Conservation (phyloP, 2,329 filamentous ascomycete species). For the Colletotrichum sublineola region DNA sequence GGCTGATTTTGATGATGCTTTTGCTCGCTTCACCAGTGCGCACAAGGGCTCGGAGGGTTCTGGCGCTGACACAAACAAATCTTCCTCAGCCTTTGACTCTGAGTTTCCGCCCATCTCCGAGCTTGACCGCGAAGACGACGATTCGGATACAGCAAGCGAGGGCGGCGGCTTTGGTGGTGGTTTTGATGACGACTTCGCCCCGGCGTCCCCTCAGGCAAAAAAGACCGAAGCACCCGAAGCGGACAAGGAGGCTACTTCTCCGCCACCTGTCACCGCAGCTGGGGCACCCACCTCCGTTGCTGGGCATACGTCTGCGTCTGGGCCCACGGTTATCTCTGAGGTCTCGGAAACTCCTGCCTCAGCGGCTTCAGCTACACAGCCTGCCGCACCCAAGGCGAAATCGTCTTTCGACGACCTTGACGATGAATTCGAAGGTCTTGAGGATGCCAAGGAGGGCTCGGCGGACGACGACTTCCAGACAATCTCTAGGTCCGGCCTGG, state of each 20-base stretch:
- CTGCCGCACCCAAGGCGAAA: slow-evolving; percentile 52
- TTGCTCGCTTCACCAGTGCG: slow-evolving; percentile 77
- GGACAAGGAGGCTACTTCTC: slow-evolving; percentile 41
- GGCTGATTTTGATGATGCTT: slow-evolving; percentile 88
- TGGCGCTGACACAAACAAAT: slow-evolving; percentile 57
- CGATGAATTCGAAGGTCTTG: slow-evolving; percentile 84
- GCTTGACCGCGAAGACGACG: slow-evolving; percentile 74
- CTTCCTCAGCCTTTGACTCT: slow-evolving; percentile 69
- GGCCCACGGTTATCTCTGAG: slow-evolving; percentile 46
- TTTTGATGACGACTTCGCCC: slow-evolving; percentile 93
- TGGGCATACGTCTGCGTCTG: slow-evolving; percentile 9
- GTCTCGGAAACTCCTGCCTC: slow-evolving; percentile 6
- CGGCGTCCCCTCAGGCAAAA: slow-evolving; percentile 65
- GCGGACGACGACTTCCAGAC: slow-evolving; percentile 85
- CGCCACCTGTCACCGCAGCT: slow-evolving; percentile 7
- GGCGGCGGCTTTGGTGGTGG: slow-evolving; percentile 89
- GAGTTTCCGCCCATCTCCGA: slow-evolving; percentile 97
- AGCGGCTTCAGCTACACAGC: slow-evolving; percentile 46
- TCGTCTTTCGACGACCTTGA: slow-evolving; percentile 81
- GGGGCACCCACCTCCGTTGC: too few relatives aligned
- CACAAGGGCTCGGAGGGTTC: slow-evolving; percentile 64
- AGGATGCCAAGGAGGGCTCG: slow-evolving; percentile 85
- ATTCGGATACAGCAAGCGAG: slow-evolving; percentile 85
- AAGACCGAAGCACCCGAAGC: slow-evolving; percentile 42
- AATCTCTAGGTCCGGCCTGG: slow-evolving; percentile 77